phyloP scores from a whole-genome alignment of 140 eudicot species.

The Anethum foeniculum region DNA sequence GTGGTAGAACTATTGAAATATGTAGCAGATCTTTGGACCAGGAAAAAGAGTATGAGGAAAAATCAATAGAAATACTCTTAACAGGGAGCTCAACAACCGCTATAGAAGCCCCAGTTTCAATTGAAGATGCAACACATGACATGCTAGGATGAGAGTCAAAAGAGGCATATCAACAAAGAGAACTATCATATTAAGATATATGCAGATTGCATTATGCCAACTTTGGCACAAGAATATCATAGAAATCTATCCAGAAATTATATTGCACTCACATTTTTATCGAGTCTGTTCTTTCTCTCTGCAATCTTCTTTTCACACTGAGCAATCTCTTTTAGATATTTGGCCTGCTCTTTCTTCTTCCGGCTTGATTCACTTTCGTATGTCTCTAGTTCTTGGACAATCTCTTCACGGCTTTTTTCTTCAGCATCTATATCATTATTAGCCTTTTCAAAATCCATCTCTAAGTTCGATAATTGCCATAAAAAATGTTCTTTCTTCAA shows the following conservation, averaged over 20 bases:
- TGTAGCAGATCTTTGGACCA: neutral
- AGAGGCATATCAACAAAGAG: neutral
- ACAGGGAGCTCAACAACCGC: neutral
- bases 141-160: neutral
- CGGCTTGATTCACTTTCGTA: conserved; percentile 71
- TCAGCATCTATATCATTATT: conserved; percentile 76
- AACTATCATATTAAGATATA: neutral
- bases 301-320: conserved; percentile 72
- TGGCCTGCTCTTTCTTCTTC: conserved; percentile 76
- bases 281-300: conserved; percentile 68
- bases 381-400: conserved; percentile 62
- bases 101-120: neutral
- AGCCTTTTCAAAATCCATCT: conserved; percentile 69
- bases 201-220: neutral
- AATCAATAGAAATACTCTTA: neutral
- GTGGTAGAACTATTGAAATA: neutral
- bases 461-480: conserved; percentile 81
- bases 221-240: neutral
- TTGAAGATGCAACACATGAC: neutral
- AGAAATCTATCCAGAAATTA: neutral
- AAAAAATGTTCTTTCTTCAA: conserved; percentile 85
- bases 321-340: conserved; percentile 66
- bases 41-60: neutral
- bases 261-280: conserved; percentile 49
- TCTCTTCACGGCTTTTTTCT: conserved; percentile 59